Evolutionary conservation across 2,329 filamentous ascomycete species (phyloP).

Genomic region (Fusarium acutatum): DNA sequence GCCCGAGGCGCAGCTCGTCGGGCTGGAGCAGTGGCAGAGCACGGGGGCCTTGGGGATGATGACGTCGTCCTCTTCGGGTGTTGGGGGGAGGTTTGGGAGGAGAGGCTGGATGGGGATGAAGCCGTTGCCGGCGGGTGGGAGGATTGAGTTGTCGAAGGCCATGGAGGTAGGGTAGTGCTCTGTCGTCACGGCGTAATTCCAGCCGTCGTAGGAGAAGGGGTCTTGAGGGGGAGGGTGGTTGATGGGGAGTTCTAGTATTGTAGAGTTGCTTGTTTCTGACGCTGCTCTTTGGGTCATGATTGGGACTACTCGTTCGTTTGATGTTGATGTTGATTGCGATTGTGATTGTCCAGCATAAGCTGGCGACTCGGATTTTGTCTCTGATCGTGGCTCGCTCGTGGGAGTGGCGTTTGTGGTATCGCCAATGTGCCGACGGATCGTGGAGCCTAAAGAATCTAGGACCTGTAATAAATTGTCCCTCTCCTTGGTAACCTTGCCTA

Average conservation of each 20-base stretch:
- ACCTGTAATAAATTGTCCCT: slow-evolving; percentile 32
- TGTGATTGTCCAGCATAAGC: neutral
- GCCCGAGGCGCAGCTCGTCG: neutral
- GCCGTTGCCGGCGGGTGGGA: neutral
- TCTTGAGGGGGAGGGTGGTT: neutral
- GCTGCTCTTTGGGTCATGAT: neutral
- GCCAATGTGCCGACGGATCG: slow-evolving; percentile 29
- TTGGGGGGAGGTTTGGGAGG: neutral
- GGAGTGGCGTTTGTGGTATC: neutral
- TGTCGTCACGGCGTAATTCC: neutral
- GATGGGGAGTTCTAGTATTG: slow-evolving; percentile 12
- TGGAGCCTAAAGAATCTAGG: slow-evolving; percentile 15
- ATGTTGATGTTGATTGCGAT: neutral
- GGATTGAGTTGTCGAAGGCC: slow-evolving; percentile 9
- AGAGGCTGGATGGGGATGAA: neutral
- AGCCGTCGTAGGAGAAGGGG: slow-evolving; percentile 10
- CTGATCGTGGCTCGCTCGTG: neutral
- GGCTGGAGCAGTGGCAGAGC: slow-evolving; percentile 18
- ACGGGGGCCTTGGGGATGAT: slow-evolving; percentile 2
- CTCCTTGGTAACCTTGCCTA: slow-evolving; percentile 38
- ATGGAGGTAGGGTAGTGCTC: slow-evolving; percentile 6
- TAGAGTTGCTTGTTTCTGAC: slow-evolving; percentile 13
- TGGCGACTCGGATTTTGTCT: neutral
- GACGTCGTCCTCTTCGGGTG: slow-evolving; percentile 5
- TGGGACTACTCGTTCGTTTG: neutral